Conservation (phyloP, 106 monocot species). For the Phalaenopsis equestris region DNA sequence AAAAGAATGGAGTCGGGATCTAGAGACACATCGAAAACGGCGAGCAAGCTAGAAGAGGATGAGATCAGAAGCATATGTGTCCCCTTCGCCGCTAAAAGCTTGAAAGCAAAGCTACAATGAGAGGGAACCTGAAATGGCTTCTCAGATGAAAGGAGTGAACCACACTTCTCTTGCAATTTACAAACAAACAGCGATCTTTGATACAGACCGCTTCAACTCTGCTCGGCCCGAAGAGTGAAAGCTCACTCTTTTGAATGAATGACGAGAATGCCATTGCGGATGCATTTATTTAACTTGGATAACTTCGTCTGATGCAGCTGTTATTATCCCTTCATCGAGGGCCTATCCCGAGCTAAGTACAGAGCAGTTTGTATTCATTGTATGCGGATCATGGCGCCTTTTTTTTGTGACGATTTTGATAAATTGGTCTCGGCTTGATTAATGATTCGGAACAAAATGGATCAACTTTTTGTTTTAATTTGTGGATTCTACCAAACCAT, state of each 20-base stretch:
- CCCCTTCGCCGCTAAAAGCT: background rate
- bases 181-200: background rate
- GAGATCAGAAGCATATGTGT: background rate
- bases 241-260: background rate
- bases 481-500: too few species aligned
- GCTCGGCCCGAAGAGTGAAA: background rate
- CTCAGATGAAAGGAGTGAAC: background rate
- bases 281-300: too few species aligned
- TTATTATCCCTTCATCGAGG: too few species aligned
- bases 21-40: background rate
- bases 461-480: too few species aligned
- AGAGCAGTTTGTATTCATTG: too few species aligned
- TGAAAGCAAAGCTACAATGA: conserved; percentile 1
- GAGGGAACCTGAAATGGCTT: background rate
- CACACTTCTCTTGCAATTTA: background rate
- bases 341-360: too few species aligned
- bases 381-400: too few species aligned
- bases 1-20: background rate
- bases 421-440: too few species aligned
- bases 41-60: background rate
- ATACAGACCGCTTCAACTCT: background rate
- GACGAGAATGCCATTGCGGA: background rate
- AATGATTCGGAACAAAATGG: too few species aligned
- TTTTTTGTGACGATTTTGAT: too few species aligned
- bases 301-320: too few species aligned